Base-by-base conservation (phyloP, 208 protist genomes). In the Trypanosoma scelopori region DNA sequence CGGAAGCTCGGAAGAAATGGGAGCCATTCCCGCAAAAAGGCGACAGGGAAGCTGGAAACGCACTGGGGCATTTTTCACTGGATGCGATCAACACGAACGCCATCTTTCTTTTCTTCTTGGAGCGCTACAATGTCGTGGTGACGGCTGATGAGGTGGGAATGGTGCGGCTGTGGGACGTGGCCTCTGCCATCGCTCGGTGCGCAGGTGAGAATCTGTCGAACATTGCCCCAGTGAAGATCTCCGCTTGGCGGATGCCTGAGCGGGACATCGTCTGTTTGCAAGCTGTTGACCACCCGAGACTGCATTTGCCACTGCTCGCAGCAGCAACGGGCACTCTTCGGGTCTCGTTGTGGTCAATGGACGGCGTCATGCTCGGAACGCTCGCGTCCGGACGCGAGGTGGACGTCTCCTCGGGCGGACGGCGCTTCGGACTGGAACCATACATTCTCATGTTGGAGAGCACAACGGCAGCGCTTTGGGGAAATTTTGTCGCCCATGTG, bases 341-440 rank as follows among this genome's bases (percentile, higher is more conserved):
- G 48, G 72, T 80, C 22, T 55, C 39, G 5, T 5, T 89, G 58
- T 89, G 82, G 79, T 79, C 76, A 0, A 27, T 58, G 1, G 79
- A 89, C 55, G 82, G 82, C 5, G 52, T 65, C 22, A 12, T 45
- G n/a, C 64, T 89, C 5, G 82, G 82, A 18, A 73, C 71, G 23
- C 30, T 85, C 1, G 68, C 78, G n/a, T 78, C 65, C 15, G 82
- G 79, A 3, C 78, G 82, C 18, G 70, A 82, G 50, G 47, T 64
- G 30, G 77, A 83, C 67, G 76, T 65, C 22, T 39, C 47, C 49
- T 70, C 62, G 12, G 57, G 67, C 35, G 78, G 81, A 41, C 50
- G 52, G 13, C 78, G 74, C 32, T 82, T 75, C 55, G 65, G 60
- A 2, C 70, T 87, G 27, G 58, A 27, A 0, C 67, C 78, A 18